Evolutionary conservation across 257 asterid genomes (phyloP).

Genomic region (Przewalskia tangutica): DNA sequence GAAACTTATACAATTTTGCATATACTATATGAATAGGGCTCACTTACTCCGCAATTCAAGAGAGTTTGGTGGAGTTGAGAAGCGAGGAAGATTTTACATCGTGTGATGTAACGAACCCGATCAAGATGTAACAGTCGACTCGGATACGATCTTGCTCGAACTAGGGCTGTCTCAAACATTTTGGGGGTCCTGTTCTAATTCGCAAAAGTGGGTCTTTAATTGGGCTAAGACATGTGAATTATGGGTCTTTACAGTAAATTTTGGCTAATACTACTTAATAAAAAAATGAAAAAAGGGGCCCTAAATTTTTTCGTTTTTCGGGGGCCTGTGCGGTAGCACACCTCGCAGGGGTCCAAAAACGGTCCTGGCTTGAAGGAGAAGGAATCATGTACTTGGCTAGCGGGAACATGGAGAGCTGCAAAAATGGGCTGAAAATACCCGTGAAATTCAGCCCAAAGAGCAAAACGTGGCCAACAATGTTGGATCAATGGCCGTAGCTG

Average conservation of each 20-base stretch:
- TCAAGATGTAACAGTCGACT: slow-evolving; percentile 14
- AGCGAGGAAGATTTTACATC: slow-evolving; percentile 7
- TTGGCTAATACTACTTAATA: no score
- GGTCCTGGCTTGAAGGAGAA: no score
- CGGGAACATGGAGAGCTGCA: slow-evolving; percentile 4
- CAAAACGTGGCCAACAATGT: background rate
- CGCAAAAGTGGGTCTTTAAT: no score
- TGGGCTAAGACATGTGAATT: no score
- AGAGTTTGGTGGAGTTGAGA: slow-evolving; percentile 12
- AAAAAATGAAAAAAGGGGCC: no score
- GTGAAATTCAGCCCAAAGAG: slow-evolving; percentile 7
- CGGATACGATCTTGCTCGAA: slow-evolving; percentile 4
- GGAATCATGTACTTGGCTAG: slow-evolving; percentile 14
- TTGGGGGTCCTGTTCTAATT: no score
- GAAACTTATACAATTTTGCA: background rate
- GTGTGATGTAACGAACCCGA: slow-evolving; percentile 14
- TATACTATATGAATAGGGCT: slow-evolving; percentile 4
- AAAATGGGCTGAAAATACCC: slow-evolving; percentile 11
- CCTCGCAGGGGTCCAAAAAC: no score
- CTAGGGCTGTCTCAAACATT: no score
- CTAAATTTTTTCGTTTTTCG: no score
- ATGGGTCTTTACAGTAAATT: no score
- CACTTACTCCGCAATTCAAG: slow-evolving; percentile 7
- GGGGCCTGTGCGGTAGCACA: no score
- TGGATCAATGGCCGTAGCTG: background rate